Conservation (phyloP, 352 stramenopile genomes). For the Pythium angustatum region DNA sequence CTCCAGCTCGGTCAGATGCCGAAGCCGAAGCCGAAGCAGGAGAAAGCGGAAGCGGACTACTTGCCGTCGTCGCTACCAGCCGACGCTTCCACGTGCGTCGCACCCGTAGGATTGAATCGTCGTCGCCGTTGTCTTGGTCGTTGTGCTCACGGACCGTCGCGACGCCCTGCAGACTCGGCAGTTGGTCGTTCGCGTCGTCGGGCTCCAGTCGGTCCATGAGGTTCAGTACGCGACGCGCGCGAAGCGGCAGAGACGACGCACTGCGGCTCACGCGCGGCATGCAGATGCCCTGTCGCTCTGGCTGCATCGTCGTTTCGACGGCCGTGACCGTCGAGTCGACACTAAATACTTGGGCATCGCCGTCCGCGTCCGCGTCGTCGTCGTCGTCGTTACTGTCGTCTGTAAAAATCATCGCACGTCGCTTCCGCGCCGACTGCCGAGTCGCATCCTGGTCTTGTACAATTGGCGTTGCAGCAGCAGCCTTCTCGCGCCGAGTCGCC, state of each 20-base stretch:
- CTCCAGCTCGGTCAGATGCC: no score
- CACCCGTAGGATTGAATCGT: slow-evolving; percentile 10
- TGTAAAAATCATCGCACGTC: slow-evolving; percentile 15
- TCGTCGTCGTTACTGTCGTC: slow-evolving; percentile 10
- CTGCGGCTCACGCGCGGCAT: slow-evolving; percentile 4
- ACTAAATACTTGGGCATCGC: slow-evolving; percentile 10
- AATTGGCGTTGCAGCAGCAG: no score
- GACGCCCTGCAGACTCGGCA: no score
- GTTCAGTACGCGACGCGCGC: slow-evolving; percentile 17
- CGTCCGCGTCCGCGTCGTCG: background rate
- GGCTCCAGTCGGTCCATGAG: slow-evolving; percentile 15
- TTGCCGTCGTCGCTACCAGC: background rate
- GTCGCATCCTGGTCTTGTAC: background rate
- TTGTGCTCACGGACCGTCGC: no score
- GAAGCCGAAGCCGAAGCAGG: background rate
- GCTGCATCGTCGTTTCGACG: slow-evolving; percentile 19
- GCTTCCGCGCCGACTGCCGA: background rate
- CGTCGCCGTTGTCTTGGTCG: background rate
- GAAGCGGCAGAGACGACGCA: background rate
- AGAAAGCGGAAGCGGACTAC: background rate
- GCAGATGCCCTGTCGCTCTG: slow-evolving; percentile 5
- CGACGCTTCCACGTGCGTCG: slow-evolving; percentile 39
- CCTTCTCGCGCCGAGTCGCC: background rate
- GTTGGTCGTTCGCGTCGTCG: no score
- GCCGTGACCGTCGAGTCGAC: slow-evolving; percentile 5